Base-by-base conservation (phyloP, 2,329 filamentous ascomycete species). In the Dothiorella sarmentorum region DNA sequence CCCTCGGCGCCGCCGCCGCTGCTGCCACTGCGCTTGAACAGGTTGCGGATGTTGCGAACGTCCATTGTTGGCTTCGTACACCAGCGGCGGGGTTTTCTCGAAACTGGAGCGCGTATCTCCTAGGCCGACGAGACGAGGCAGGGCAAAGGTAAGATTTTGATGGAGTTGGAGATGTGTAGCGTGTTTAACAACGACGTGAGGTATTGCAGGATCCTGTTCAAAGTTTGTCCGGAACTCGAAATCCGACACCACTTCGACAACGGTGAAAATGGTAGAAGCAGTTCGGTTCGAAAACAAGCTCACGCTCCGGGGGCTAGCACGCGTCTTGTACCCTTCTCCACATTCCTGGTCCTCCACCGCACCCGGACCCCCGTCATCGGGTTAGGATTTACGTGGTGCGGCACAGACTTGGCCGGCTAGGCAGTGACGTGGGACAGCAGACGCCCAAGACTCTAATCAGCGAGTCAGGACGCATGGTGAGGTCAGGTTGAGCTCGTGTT, bases 1-100 rank as follows among this genome's bases (percentile, higher is more conserved):
- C 44, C 56, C 11, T 58, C 56, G 6, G n/a, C 56, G 17, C 56
- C 56, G 7, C 35, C 38, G 10, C 56, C 43, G 13, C 43, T 33
- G 18, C 43, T 43, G 13, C 55, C 40, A 11, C 43, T 43, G 33
- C 55, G 55, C 24, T 40, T 58, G 31, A 49, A 37, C 15, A 58
- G 7, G 7, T 47, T 22, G 20, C 42, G 26, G 20, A 49, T 10
- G 24, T 58, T 44, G 18, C 42, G 38, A 22, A 49, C 43, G 13
- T 60, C 58, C 58, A 56, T 59, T 33, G 43, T 10, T 17, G 24
- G 13, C 11, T 11, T 33, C 11, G n/a, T 27, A 24, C 6, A 18
- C 17, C 15, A 7, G 27, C 17, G 29, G 15, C 26, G 4, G 33
- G 7, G 6, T 18, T 17, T 20, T 24, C 24, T 40, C 33, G 31